Evolutionary conservation across 345 rosid genomes (phyloP).

Genomic region (Camelina hispida): DNA sequence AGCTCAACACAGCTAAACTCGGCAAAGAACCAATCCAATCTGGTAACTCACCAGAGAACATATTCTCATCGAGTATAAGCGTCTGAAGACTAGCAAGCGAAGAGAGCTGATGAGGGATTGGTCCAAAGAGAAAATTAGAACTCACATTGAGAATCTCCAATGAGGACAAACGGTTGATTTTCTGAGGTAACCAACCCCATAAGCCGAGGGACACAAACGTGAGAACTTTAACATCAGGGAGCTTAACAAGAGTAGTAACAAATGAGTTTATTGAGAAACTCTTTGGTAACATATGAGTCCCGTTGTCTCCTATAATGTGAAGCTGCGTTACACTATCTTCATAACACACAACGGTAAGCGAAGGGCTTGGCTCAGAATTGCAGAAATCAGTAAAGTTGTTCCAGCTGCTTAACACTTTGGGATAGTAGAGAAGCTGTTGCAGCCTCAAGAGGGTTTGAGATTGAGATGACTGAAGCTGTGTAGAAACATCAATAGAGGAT

Average conservation of each 20-base stretch:
- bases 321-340: conserved; percentile 80
- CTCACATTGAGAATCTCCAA: conserved; percentile 87
- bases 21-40: conserved; percentile 68
- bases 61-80: conserved; percentile 80
- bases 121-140: conserved; percentile 72
- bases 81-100: conserved; percentile 65
- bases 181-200: conserved; percentile 88
- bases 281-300: conserved; percentile 57
- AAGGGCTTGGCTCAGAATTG: conserved; percentile 66
- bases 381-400: conserved; percentile 80
- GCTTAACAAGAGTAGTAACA: conserved; percentile 70
- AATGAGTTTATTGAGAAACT: conserved; percentile 84
- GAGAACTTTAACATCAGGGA: conserved; percentile 81
- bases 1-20: conserved; percentile 68
- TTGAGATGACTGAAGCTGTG: conserved; percentile 78
- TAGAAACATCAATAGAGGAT: conserved; percentile 50
- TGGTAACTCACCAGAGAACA: conserved; percentile 69
- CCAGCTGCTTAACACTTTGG: conserved; percentile 70
- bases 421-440: conserved; percentile 65
- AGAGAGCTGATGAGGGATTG: conserved; percentile 71
- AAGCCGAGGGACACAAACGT: conserved; percentile 82
- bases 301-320: conserved; percentile 66
- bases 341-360: conserved; percentile 81
- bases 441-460: conserved; percentile 73
- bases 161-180: conserved; percentile 64